phyloP scores from a whole-genome alignment of 257 asterid species.

The Salvia rosmarinus region DNA sequence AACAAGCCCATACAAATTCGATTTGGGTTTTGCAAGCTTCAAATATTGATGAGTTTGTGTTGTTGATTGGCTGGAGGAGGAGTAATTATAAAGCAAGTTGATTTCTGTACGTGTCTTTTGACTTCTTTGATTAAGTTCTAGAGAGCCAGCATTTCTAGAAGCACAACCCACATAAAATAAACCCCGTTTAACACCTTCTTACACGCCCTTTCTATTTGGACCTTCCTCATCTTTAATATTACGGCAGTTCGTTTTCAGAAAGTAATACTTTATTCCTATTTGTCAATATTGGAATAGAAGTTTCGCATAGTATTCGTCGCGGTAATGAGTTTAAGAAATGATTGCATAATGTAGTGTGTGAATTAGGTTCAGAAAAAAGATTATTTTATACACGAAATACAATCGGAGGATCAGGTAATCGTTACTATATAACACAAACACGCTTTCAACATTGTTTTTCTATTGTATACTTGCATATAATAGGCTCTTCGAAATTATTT shows the following conservation, averaged over 20 bases:
- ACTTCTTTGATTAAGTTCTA: slow-evolving; percentile 20
- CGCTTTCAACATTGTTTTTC: neutral
- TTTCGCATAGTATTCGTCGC: neutral
- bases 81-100: neutral
- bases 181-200: neutral
- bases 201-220: neutral
- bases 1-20: slow-evolving; percentile 21
- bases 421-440: neutral
- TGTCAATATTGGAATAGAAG: neutral
- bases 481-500: neutral
- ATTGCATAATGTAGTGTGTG: neutral
- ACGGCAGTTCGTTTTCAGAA: neutral
- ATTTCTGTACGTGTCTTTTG: slow-evolving; percentile 5
- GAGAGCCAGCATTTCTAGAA: slow-evolving; percentile 34
- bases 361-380: neutral
- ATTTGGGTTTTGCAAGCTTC: neutral
- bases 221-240: slow-evolving; percentile 14
- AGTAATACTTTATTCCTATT: neutral
- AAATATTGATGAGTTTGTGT: neutral
- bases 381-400: neutral
- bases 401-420: too few species aligned
- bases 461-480: neutral
- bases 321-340: neutral
- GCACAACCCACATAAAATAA: neutral
- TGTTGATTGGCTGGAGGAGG: neutral